Percentiles rank a stretch among this genome's conserved stretches.
Evolutionary conservation across 495 filamentous ascomycete species (phyloP).

Genomic region (Wilcoxina mikolae): DNA sequence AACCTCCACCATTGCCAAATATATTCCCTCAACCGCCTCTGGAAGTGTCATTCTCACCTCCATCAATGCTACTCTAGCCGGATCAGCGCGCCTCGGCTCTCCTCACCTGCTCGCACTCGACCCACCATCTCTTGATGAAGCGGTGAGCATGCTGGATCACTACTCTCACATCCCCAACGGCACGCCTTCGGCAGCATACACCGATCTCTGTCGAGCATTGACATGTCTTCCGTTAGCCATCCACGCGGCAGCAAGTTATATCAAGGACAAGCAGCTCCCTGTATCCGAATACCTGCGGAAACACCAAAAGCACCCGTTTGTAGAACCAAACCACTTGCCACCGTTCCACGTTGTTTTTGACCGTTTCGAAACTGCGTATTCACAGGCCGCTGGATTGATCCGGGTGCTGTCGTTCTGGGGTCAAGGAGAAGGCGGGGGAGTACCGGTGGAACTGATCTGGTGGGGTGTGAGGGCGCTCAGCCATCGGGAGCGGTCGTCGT

Average conservation of each 20-base stretch:
- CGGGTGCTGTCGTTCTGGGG: slow-evolving; percentile 61
- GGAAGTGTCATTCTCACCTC: slow-evolving; percentile 69
- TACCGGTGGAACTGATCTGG: slow-evolving; percentile 65
- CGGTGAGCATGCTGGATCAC: slow-evolving; percentile 44
- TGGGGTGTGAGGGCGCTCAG: slow-evolving; percentile 22
- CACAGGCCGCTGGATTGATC: slow-evolving; percentile 55
- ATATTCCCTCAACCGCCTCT: slow-evolving; percentile 53
- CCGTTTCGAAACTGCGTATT: slow-evolving; percentile 42
- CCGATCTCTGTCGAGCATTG: slow-evolving; percentile 53
- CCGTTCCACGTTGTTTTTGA: slow-evolving; percentile 59
- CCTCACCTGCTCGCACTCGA: slow-evolving; percentile 35
- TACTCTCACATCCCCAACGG: slow-evolving; percentile 40
- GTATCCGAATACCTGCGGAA: slow-evolving; percentile 54
- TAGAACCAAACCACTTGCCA: slow-evolving; percentile 36
- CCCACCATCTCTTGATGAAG: slow-evolving; percentile 36
- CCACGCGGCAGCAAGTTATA: slow-evolving; percentile 58
- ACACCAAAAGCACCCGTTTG: slow-evolving; percentile 52
- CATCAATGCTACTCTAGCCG: slow-evolving; percentile 59
- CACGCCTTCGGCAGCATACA: slow-evolving; percentile 47
- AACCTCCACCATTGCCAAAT: slow-evolving; percentile 43
- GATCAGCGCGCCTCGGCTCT: slow-evolving; percentile 41
- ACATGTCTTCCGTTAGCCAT: slow-evolving; percentile 64
- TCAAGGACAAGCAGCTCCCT: slow-evolving; percentile 56
- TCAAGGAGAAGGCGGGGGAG: slow-evolving; percentile 35
- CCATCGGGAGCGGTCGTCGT: not conserved